phyloP scores from a whole-genome alignment of 805 yeast genomes.

The Metschnikowia continentalis region DNA sequence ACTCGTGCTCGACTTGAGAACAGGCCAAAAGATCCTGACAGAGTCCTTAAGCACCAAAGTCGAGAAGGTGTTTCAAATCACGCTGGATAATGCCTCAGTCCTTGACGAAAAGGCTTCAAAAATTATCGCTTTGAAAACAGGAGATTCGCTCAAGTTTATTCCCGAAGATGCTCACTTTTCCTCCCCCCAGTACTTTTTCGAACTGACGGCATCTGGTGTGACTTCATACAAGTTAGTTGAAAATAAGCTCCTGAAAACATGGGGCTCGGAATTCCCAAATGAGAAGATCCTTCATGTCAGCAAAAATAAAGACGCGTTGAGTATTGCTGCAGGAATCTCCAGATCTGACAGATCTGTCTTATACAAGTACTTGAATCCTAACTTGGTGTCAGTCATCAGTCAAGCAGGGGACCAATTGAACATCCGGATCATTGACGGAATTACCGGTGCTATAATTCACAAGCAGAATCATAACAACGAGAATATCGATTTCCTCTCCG shows the following conservation, averaged over 20 bases:
- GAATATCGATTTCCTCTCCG: conserved; percentile 33
- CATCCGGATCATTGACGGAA: conserved; percentile 58
- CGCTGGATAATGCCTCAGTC: not conserved
- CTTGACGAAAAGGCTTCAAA: not conserved
- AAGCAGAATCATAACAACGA: conserved; percentile 38
- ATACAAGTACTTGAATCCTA: conserved; percentile 80
- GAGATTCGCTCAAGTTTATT: conserved; percentile 4
- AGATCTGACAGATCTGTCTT: conserved; percentile 67
- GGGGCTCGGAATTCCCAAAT: conserved; percentile 24
- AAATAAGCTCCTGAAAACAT: conserved; percentile 20
- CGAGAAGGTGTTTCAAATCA: conserved; percentile 6
- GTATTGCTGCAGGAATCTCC: conserved; percentile 60
- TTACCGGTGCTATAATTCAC: conserved; percentile 60
- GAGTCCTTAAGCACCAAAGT: not conserved
- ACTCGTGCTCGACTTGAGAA: conserved; percentile 11
- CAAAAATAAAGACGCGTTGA: conserved; percentile 21
- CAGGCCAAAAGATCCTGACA: conserved; percentile 8
- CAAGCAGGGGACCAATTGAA: conserved; percentile 28
- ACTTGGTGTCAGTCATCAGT: conserved; percentile 50
- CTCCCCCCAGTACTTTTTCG: conserved; percentile 16
- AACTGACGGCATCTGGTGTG: conserved; percentile 13
- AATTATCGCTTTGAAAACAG: conserved; percentile 11
- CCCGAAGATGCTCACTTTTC: not conserved
- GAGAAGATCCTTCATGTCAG: conserved; percentile 19
- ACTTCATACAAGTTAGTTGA: conserved; percentile 21